These are phyloP conservation scores for Wickerhamomyces chaumierensis DNA, from an alignment of 805 yeast species.

Conservation along the genomic window DNA sequence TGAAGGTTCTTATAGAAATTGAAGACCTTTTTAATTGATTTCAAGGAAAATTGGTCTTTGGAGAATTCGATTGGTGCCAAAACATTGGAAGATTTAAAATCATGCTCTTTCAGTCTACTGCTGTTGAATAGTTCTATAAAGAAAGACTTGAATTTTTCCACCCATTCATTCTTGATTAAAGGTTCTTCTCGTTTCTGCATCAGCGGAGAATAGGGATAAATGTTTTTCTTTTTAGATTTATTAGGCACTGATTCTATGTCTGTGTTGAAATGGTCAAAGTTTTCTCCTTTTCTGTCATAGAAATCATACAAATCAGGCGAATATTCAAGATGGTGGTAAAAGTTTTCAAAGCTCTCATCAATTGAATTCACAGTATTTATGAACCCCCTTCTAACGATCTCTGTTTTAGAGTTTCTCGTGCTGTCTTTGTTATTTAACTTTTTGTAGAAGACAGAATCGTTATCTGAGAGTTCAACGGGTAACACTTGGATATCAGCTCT, in stretches of 20 bases:
- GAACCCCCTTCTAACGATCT: constrained; percentile 3
- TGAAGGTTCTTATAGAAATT: constrained; percentile 43
- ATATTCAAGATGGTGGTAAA: constrained; percentile 13
- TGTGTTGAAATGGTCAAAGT: too few relatives aligned
- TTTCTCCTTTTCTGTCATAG: neutral
- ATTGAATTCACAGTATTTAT: neutral
- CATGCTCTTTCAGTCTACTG: constrained; percentile 11
- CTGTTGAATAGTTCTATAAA: constrained; percentile 18
- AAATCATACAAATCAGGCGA: constrained; percentile 1
- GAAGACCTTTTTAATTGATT: constrained; percentile 23
- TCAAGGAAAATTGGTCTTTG: constrained; percentile 14
- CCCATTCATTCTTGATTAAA: constrained; percentile 13
- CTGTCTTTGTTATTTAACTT: constrained; percentile 9
- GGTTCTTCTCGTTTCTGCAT: constrained; percentile 2
- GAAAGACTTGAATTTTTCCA: constrained; percentile 13
- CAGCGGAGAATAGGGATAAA: neutral
- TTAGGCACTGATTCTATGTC: too few relatives aligned
- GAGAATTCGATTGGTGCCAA: constrained; percentile 14
- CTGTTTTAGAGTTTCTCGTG: neutral
- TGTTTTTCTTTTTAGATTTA: neutral
- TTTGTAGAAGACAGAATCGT: constrained; percentile 14
- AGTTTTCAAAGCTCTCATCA: constrained; percentile 13
- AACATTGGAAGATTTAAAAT: constrained; percentile 6
- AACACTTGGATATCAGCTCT: constrained; percentile 18
- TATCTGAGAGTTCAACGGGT: constrained; percentile 8